A percentile compares a stretch with the other conserved stretches of the same genome.
Evolutionary conservation across 441 rosid species (phyloP).

Genomic region (Pelargonium citronellum): DNA sequence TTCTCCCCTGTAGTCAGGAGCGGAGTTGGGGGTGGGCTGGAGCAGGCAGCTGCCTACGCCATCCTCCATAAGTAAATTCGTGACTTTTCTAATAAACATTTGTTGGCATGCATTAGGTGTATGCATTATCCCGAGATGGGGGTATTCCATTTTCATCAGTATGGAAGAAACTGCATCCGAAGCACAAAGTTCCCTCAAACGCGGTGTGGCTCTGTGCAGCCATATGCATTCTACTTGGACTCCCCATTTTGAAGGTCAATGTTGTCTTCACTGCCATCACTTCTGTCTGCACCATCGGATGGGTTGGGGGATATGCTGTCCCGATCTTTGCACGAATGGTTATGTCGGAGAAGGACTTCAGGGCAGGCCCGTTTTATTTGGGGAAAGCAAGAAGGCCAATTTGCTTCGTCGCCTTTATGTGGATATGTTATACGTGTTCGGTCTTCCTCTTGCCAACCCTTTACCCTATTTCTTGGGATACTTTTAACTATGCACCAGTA

Average conservation of each 20-base stretch:
- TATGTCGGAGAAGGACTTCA: slow-evolving; percentile 44
- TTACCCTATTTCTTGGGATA: slow-evolving; percentile 43
- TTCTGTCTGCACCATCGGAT: slow-evolving; percentile 51
- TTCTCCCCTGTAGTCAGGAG: too few relatives aligned
- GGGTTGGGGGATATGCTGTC: slow-evolving; percentile 58
- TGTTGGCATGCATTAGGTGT: not conserved
- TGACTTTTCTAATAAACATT: too few relatives aligned
- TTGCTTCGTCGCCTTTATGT: slow-evolving; percentile 46
- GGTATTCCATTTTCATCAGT: slow-evolving; percentile 49
- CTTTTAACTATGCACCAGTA: slow-evolving; percentile 51
- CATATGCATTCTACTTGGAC: slow-evolving; percentile 45
- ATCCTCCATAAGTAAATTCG: too few relatives aligned
- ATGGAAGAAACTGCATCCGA: slow-evolving; percentile 52
- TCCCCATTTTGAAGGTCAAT: slow-evolving; percentile 45
- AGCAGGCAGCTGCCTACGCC: too few relatives aligned
- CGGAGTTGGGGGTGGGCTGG: too few relatives aligned
- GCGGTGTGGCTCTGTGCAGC: slow-evolving; percentile 62
- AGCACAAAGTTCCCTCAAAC: slow-evolving; percentile 49
- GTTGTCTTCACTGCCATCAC: slow-evolving; percentile 55
- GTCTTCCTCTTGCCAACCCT: slow-evolving; percentile 46
- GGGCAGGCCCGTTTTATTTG: slow-evolving; percentile 49
- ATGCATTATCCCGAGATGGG: slow-evolving; percentile 51
- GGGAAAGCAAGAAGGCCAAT: slow-evolving; percentile 49
- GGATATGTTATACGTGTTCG: slow-evolving; percentile 57
- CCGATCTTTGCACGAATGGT: slow-evolving; percentile 52